Conservation (phyloP, 2,329 filamentous ascomycete genomes). For the Magnaporthiopsis incrustans region DNA sequence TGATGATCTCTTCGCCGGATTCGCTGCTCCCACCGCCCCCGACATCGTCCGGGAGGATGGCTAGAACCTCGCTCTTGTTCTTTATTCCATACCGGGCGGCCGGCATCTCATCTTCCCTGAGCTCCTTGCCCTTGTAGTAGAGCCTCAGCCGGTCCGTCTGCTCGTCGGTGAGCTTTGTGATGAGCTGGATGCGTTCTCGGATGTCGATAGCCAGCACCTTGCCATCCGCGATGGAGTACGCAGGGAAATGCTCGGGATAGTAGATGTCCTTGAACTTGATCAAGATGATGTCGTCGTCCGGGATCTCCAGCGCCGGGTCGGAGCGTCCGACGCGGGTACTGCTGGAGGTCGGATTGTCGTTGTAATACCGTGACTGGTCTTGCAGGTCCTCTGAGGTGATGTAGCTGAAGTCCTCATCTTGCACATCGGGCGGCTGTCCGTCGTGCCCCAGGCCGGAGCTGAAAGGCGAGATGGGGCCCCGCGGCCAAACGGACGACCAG, state of each 20-base stretch:
- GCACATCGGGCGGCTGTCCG: conserved; percentile 50
- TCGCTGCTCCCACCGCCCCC: conserved; percentile 23
- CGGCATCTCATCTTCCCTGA: conserved; percentile 54
- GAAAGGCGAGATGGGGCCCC: conserved; percentile 39
- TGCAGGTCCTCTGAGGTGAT: conserved; percentile 71
- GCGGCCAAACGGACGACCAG: conserved; percentile 29
- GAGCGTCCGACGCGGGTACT: conserved; percentile 11
- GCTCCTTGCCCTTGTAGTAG: conserved; percentile 63
- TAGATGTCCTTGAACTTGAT: conserved; percentile 60
- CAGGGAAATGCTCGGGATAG: conserved; percentile 65
- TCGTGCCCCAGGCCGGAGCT: conserved; percentile 33
- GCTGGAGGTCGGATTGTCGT: conserved; percentile 20
- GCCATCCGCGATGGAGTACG: conserved; percentile 67
- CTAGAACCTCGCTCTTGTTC: conserved; percentile 53
- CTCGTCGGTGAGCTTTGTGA: conserved; percentile 54
- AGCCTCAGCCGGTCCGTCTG: conserved; percentile 51
- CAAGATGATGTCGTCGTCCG: conserved; percentile 62
- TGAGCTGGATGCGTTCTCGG: conserved; percentile 56
- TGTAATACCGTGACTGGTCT: conserved; percentile 32
- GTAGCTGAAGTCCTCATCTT: conserved; percentile 72
- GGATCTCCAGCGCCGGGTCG: conserved; percentile 20
- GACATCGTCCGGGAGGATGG: conserved; percentile 46
- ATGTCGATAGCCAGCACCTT: conserved; percentile 61
- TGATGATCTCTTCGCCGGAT: conserved; percentile 34
- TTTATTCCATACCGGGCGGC: conserved; percentile 54